Evolutionary conservation across 208 protist species (phyloP), one percentile per base, ranked within the genome.

Genomic region (Plasmodiophora brassicae): DNA sequence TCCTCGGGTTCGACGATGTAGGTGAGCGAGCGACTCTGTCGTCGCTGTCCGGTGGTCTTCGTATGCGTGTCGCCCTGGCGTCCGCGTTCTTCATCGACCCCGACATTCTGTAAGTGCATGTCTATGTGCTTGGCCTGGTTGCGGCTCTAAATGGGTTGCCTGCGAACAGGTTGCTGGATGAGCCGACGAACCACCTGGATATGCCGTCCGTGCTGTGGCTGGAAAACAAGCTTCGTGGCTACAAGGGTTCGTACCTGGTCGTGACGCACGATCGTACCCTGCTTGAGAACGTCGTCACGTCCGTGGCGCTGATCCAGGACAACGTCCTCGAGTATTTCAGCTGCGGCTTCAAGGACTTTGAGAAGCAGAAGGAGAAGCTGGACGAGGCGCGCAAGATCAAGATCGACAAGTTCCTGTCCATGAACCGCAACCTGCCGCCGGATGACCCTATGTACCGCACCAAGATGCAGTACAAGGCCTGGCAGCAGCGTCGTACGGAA

Each of bases 161-260:
- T 20, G 46, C 41, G 46, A 50, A 84, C 84, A 41, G 35, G 14
- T 57, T 91, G 25, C 72, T 91, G 32, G 90, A 91, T n/a, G 90
- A 91, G 45, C 88, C 85, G 0, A 92, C 90, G 25, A 92, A 92
- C 65, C 90, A 92, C 46, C 88, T 92, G 22, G 91, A 92, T 83
- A 43, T 92, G 0, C n/a, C 50, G 1, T 65, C 87, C 0, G 88
- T 91, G 1, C 87, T 91, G 14, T 91, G 89, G 89, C 39, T 88
- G 1, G 85, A 88, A 36, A 86, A 88, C 53, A 32, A 44, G n/a
- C 85, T 88, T 84, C 85, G 85, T 71, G 41, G 0, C 25, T 91
- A 84, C 22, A 87, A 86, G 32, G 89, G 89, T 25, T 91, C 89
- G 1, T 85, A 89, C 38, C 5, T 91, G 0, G 8, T 91, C 5